Evolutionary conservation across 169 alveolate genomes (phyloP).

Genomic region (Cryptosporidium sp.): DNA sequence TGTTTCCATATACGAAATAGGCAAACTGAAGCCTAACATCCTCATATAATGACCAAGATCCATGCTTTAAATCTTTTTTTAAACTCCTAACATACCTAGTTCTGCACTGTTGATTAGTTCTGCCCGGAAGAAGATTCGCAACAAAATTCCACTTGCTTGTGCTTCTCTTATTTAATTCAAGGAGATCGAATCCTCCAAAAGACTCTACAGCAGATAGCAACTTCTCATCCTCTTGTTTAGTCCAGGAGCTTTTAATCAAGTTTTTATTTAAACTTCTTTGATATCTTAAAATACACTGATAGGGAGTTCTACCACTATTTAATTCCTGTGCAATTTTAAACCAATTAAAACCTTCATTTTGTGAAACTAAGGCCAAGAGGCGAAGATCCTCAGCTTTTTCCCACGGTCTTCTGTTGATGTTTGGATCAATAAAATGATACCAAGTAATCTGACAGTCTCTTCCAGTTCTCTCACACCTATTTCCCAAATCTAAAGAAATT

Average conservation of each 20-base stretch:
- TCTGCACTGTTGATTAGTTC: conserved; percentile 86
- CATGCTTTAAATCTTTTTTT: conserved; percentile 75
- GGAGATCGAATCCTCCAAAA: conserved; percentile 63
- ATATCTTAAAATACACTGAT: conserved; percentile 62
- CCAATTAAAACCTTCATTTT: conserved; percentile 65
- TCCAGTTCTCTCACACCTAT: conserved; percentile 74
- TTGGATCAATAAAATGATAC: conserved; percentile 72
- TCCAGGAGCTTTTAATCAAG: conserved; percentile 73
- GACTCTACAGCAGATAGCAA: conserved; percentile 76
- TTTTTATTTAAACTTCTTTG: conserved; percentile 74
- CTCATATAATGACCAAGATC: conserved; percentile 77
- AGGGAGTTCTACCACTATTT: conserved; percentile 70
- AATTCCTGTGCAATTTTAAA: conserved; percentile 27
- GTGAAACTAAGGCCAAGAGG: conserved; percentile 39
- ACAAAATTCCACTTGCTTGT: conserved; percentile 83
- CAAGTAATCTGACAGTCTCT: conserved; percentile 71
- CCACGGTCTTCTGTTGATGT: conserved; percentile 55
- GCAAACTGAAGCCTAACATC: conserved; percentile 80
- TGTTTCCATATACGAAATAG: conserved; percentile 76
- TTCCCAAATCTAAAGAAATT: conserved; percentile 59
- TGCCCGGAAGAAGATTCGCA: conserved; percentile 84
- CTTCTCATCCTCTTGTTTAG: conserved; percentile 77
- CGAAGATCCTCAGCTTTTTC: conserved; percentile 51
- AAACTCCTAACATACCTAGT: conserved; percentile 79
- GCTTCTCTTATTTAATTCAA: conserved; percentile 72